phyloP scores from a whole-genome alignment of 2,329 filamentous ascomycete genomes.

The Diaporthe helianthi region DNA sequence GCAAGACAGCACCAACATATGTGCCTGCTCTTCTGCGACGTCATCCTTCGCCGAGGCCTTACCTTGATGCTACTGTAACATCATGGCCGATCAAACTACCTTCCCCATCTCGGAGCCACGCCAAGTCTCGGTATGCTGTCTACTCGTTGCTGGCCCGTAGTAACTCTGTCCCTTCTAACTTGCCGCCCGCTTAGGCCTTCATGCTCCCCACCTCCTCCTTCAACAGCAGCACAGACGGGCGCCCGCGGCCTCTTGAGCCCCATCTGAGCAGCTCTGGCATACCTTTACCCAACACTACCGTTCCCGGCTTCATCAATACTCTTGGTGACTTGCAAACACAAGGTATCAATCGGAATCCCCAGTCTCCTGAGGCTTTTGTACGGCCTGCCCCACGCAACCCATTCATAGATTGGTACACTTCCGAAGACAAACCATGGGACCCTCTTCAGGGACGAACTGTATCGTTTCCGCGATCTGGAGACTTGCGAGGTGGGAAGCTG shows the following conservation, averaged over 20 bases:
- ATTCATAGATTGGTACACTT: conserved; percentile 21
- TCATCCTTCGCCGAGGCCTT: neutral
- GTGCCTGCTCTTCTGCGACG: conserved; percentile 1
- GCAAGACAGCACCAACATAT: neutral
- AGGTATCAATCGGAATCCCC: conserved; percentile 1
- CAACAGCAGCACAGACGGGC: conserved; percentile 34
- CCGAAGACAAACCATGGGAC: conserved; percentile 30
- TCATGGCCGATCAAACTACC: conserved; percentile 14
- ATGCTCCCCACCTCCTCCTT: neutral
- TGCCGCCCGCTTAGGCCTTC: conserved; percentile 36
- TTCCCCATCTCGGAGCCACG: conserved; percentile 17
- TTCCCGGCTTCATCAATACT: conserved; percentile 2
- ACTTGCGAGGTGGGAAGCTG: conserved; percentile 2
- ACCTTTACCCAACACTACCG: conserved; percentile 27
- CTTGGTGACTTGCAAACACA: conserved; percentile 26
- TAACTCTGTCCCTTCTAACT: conserved; percentile 29
- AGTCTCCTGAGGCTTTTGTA: conserved; percentile 9
- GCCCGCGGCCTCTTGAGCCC: conserved; percentile 37
- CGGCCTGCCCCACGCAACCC: conserved; percentile 10
- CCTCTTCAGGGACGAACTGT: conserved; percentile 18
- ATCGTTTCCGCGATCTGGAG: neutral
- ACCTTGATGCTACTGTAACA: conserved; percentile 16
- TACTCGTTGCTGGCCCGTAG: conserved; percentile 17
- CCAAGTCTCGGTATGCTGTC: conserved; percentile 31
- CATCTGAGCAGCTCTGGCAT: conserved; percentile 31